Percentiles rank a stretch among this genome's conserved stretches.
These are phyloP conservation scores for Xylariaceae sp. DNA, from an alignment of 2,329 filamentous ascomycete species.

Conservation along the genomic window DNA sequence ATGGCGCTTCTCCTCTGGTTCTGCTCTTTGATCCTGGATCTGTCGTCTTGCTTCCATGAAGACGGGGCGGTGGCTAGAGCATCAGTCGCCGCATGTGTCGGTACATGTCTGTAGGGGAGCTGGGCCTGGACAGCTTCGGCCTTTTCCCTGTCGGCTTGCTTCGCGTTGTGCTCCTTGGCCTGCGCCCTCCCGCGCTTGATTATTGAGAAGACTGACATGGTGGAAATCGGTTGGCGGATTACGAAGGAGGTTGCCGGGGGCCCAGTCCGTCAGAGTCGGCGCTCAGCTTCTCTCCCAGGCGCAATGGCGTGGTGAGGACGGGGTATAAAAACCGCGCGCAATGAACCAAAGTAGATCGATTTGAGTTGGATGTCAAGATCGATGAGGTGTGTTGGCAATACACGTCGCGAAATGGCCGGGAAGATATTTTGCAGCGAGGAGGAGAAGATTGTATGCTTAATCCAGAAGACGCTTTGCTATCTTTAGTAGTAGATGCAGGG, in stretches of 20 bases:
- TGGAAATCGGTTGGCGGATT: not conserved
- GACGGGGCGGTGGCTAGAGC: conserved; percentile 51
- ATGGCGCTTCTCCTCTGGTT: conserved; percentile 47
- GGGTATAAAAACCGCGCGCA: not conserved
- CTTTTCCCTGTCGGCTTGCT: conserved; percentile 44
- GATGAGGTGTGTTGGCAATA: not conserved
- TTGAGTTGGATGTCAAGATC: not conserved
- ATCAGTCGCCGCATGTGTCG: conserved; percentile 57
- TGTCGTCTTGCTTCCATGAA: conserved; percentile 45
- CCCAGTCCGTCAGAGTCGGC: conserved; percentile 3
- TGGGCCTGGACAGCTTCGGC: conserved; percentile 33
- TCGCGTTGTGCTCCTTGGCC: conserved; percentile 49
- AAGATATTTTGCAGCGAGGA: not conserved
- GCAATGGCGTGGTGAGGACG: not conserved
- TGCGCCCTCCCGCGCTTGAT: conserved; percentile 36
- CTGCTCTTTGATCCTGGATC: conserved; percentile 44
- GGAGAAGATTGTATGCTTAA: not conserved
- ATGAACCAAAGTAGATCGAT: not conserved
- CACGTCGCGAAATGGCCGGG: not conserved
- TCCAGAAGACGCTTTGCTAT: not conserved
- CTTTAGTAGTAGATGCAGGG: not conserved
- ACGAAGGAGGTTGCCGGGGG: not conserved
- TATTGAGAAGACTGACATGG: conserved; percentile 22
- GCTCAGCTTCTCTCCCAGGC: not conserved
- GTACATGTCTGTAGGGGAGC: conserved; percentile 53